Base-by-base conservation (phyloP, 441 rosid genomes). In the Gossypium trilobum region DNA sequence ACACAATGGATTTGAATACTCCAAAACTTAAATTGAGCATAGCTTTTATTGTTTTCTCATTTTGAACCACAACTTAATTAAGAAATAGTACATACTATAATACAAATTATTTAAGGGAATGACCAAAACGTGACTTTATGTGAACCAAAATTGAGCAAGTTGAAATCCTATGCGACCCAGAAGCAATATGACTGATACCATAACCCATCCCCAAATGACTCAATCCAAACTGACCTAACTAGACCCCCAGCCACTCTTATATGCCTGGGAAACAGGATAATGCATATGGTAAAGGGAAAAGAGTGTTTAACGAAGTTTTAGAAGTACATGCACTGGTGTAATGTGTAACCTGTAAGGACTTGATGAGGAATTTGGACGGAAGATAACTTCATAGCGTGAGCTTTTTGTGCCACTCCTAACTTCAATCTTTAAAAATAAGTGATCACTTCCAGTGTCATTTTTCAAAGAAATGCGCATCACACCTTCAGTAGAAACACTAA, bases 351-450 rank as follows among this genome's bases (percentile, higher is more conserved):
- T 95, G 94, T 95, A 95, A 73, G 97, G 97, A 74, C 97, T 86
- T 71, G 96, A 91, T 52, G 81, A 79, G 50, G 95, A 89, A 85
- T 90, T 84, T 19, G 92, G 94, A 77, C 98, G 91, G 85, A 95
- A 85, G 80, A 93, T 82, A 74, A 95, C 97, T 90, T 95, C 99
- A 51, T 85, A 90, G 74, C 88, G 93, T 44, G 99, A 93, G 78
- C 78, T 85, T 82, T 91, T 93, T 69, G 98, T 82, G 78, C 98
- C 99, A 76, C 94, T 88, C 86, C 99, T 83, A 74, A 95, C 95
- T 82, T 88, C 91, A 73, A 90, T 88, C 83, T 93, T 88, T 23
- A 93, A 73, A 70, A 83, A 95, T 82, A 85, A 75, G 68, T 79
- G 83, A 79, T 82, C 84, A 29, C 71, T 73, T 54, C 93, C 96